Evolutionary conservation across 441 rosid genomes (phyloP), one percentile per base, ranked within the genome.

Genomic region (Daphne laureola): DNA sequence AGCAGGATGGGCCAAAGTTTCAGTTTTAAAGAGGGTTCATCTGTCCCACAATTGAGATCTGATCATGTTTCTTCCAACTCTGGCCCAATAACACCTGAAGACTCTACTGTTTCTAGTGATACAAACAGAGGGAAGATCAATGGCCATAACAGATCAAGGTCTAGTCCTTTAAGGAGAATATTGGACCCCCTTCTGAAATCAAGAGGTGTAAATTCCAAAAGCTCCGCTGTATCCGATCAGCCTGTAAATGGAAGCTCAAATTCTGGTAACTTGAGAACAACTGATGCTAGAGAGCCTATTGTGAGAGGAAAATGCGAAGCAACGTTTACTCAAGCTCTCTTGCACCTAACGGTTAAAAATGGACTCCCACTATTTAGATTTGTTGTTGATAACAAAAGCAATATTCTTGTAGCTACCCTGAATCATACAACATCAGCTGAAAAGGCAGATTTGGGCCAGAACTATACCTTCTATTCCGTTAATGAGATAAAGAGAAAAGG

Each of bases 291-390:
- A 0, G 73, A 67, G 50, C 70, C 67, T 4, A 55, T 53, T 69
- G 67, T 43, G 54, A 63, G 63, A 18, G 76, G 62, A 57, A 71
- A 78, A 62, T 62, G 46, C 8, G 79, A 57, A 35, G 15, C 63
- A 53, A 58, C 75, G 51, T 72, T 43, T 2, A 55, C 61, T 49
- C 74, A 59, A 64, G 97, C 95, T 51, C 77, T 79, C 54, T 65
- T 89, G 46, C 83, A 79, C 68, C 74, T 82, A 16, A 73, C 79
- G 14, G 36, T 65, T 43, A 78, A 72, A 69, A 82, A 86, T 62
- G 97, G 90, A 43, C 70, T 71, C 53, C 88, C 96, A 25, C 44
- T 82, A 54, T 80, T 84, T 74, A 86, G 75, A 43, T 86, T 88
- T 62, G 69, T 76, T 60, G 78, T 76, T n/a, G 81, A 70, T 60